These are phyloP conservation scores for Penicillium ochrochloron DNA, from an alignment of 495 filamentous ascomycete genomes.

Conservation along the genomic window DNA sequence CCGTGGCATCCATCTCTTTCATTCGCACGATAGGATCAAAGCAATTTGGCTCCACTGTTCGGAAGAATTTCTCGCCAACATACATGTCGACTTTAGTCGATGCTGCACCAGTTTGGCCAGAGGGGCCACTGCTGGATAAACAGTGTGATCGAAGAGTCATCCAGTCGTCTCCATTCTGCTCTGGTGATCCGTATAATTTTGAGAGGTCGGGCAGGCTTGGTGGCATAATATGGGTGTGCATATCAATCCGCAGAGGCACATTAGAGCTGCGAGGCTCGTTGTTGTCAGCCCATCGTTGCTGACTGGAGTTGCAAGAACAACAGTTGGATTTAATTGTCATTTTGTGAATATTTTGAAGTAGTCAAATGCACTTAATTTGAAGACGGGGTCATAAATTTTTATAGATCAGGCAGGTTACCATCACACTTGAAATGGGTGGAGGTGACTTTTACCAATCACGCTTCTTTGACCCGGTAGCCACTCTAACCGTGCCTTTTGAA, in stretches of 20 bases:
- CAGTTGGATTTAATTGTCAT: not conserved
- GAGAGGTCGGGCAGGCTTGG: not conserved
- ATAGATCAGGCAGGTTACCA: not conserved
- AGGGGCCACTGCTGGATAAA: not conserved
- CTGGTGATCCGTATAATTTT: not conserved
- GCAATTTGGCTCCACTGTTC: not conserved
- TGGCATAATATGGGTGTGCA: not conserved
- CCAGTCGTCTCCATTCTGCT: not conserved
- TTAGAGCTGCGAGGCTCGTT: not conserved
- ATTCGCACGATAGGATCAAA: not conserved
- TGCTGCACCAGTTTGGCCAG: not conserved
- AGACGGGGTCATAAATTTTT: not conserved
- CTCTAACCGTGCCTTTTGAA: not conserved
- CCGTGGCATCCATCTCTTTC: not conserved
- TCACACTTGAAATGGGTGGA: not conserved
- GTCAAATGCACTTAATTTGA: not conserved
- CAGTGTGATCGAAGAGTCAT: not conserved
- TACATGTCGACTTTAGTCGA: not conserved
- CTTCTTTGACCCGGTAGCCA: not conserved
- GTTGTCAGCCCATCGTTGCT: not conserved
- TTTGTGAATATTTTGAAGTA: not conserved
- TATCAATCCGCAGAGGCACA: not conserved
- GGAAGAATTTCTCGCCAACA: not conserved
- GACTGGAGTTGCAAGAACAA: not conserved
- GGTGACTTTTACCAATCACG: not conserved